These are phyloP conservation scores for Phaeotremella skinneri DNA, from an alignment of 768 basidiomycete species.

Conservation along the genomic window DNA sequence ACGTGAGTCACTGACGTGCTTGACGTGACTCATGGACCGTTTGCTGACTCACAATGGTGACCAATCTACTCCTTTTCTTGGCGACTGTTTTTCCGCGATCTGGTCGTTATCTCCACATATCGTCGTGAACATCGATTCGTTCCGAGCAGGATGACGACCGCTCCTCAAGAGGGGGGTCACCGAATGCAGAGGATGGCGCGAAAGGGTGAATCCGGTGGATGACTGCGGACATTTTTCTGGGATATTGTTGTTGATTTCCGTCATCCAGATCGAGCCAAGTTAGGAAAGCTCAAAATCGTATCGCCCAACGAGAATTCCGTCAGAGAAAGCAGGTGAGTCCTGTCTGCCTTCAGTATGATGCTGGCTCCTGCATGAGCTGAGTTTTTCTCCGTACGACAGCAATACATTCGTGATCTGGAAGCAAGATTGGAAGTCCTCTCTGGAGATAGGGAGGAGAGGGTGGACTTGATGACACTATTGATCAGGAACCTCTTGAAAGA, in stretches of 20 bases:
- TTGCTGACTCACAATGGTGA: conserved; percentile 1
- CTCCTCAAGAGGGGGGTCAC: background rate
- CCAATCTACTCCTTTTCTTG: background rate
- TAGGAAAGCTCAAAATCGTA: conserved; percentile 50
- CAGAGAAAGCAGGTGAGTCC: conserved; percentile 86
- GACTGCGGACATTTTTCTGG: too few species aligned
- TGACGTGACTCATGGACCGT: too few species aligned
- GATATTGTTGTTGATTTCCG: background rate
- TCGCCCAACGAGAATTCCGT: conserved; percentile 90
- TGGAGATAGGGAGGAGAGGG: conserved; percentile 83
- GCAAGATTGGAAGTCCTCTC: conserved; percentile 92
- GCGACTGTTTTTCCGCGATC: conserved; percentile 4
- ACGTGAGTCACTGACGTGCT: too few species aligned
- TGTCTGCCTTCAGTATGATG: background rate
- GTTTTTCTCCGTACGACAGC: conserved; percentile 27
- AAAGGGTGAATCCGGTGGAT: background rate
- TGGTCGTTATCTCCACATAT: background rate
- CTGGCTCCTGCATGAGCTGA: conserved; percentile 1
- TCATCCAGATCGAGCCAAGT: conserved; percentile 23
- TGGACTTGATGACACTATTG: conserved; percentile 77
- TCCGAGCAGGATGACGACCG: background rate
- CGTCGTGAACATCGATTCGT: background rate
- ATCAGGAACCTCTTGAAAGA: conserved; percentile 82
- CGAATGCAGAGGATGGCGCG: background rate
- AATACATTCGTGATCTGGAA: conserved; percentile 88